A percentile compares a stretch with the other conserved stretches of the same genome.
Evolutionary conservation across 805 yeast genomes (phyloP).

Genomic region (Pichia nanzhaoensis): DNA sequence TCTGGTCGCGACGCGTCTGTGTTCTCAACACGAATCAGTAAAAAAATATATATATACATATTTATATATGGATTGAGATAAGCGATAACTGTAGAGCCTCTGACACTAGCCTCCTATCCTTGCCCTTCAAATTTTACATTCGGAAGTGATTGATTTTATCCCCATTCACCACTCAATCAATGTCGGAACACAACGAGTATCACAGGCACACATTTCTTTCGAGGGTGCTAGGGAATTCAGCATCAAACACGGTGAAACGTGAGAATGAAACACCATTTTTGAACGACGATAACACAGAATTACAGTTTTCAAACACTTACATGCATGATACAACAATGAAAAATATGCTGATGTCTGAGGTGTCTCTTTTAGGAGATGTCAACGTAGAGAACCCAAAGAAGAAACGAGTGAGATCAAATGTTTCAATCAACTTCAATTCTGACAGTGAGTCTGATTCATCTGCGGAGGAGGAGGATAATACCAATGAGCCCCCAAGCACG

Average conservation of each 20-base stretch:
- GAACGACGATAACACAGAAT: conserved; percentile 25
- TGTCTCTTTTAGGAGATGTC: neutral
- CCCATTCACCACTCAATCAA: neutral
- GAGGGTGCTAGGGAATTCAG: conserved; percentile 38
- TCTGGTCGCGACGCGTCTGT: no score
- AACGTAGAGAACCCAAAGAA: neutral
- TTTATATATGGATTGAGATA: no score
- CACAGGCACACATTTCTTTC: conserved; percentile 51
- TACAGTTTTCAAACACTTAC: conserved; percentile 21
- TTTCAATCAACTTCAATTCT: conserved; percentile 22
- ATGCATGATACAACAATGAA: conserved; percentile 10
- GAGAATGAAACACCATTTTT: conserved; percentile 21
- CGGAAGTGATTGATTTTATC: no score
- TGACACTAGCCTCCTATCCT: no score
- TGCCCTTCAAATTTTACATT: no score
- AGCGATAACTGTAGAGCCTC: no score
- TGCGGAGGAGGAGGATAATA: conserved; percentile 1
- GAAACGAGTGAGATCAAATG: conserved; percentile 20
- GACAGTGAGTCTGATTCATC: conserved; percentile 20
- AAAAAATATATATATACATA: no score
- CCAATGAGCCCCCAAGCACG: neutral
- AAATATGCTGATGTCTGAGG: conserved; percentile 6
- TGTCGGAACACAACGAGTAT: conserved; percentile 4
- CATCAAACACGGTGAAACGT: neutral
- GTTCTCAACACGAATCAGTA: neutral